Evolutionary conservation across 768 basidiomycete species (phyloP), one percentile per base, ranked within the genome.

Genomic region (Pulveroboletus frians): DNA sequence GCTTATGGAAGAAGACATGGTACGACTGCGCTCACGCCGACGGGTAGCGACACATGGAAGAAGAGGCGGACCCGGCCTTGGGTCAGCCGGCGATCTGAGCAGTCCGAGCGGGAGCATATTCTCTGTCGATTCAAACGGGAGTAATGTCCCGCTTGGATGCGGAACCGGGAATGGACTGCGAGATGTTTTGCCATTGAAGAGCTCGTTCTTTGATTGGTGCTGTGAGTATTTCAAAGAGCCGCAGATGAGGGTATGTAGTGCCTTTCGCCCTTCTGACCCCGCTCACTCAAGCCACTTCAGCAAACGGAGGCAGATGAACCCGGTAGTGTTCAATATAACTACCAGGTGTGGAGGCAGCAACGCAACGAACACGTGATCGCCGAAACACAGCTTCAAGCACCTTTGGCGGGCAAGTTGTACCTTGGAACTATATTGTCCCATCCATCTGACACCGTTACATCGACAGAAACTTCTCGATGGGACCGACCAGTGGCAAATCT

Each of bases 141-240:
- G 76, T 53, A 84, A 80, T 51, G 77, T 89, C 18, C 83, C 85
- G 15, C 73, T 89, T 20, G 88, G 88, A 4, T 67, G 90, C 26
- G 88, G 88, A 4, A 90, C 89, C 9, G 88, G 89, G 20, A 73
- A 79, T 9, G 87, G 87, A 9, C 85, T 93, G 48, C 78, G 87
- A 50, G 88, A 95, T 65, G 80, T 87, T 3, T 67, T 98, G 54
- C 96, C 96, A 0, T 68, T 99, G 60, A 92, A 90, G 69, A 94
- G 92, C 62, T 76, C 80, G 9, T 95, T 90, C 71, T 99, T 86
- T 63, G 95, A 97, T 62, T 97, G 92, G 90, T 92, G 92, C 51
- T 80, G 83, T 60, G 94, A 98, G 63, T 98, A 98, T 65, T 99
- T 97, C 73, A 92, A 88, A 54, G 94, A 97, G 65, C 92, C 95